Base-by-base conservation (phyloP, 202 grass and related monocot species). In the Alloteropsis angusta region DNA sequence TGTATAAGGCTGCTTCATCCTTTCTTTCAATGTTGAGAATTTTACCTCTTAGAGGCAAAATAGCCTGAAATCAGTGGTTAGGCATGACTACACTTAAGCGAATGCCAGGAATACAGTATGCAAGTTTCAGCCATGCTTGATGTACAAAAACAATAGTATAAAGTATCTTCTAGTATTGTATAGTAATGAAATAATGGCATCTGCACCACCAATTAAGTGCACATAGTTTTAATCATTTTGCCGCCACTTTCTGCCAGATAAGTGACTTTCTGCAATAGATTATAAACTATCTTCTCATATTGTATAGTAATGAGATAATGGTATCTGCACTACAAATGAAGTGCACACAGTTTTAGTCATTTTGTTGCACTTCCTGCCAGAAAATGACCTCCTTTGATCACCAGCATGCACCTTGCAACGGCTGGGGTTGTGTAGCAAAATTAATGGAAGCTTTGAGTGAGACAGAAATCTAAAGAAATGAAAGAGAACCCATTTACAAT, bases 1-100 rank as follows among this genome's bases (percentile, higher is more conserved):
- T 99, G 79, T 99, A 99, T 86, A 99, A 18, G 23, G 96, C 84
- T 76, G 96, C 96, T 91, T 93, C 96, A 36, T 99, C 92, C 82
- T 6, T 95, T 87, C 88, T 85, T 84, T 99, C 96, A 71, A 99
- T 99, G 76, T 99, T 95, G 36, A 99, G 87, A 89, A 95, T 99
- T 89, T 99, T 95, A 67, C 92, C 96, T 78, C 90, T 93, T 39
- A 99, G 79, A 70, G 92, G 96, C 74, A 99, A 91, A 86, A 99
- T 89, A 59, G 96, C 96, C 96, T 99, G 83, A 83, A 87, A 68
- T 59, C 68, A 80, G 44, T 89, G 76, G 75, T 69, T 77, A 75
- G 25, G 42, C 43, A 82, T 30, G 19, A 8, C 58, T 85, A 91
- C 63, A 84, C 54, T 11, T 54, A 65, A 61, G n/a, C 55, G 18